Evolutionary conservation across 73 alveolate genomes (phyloP).

Genomic region (Paramecium biaurelia): DNA sequence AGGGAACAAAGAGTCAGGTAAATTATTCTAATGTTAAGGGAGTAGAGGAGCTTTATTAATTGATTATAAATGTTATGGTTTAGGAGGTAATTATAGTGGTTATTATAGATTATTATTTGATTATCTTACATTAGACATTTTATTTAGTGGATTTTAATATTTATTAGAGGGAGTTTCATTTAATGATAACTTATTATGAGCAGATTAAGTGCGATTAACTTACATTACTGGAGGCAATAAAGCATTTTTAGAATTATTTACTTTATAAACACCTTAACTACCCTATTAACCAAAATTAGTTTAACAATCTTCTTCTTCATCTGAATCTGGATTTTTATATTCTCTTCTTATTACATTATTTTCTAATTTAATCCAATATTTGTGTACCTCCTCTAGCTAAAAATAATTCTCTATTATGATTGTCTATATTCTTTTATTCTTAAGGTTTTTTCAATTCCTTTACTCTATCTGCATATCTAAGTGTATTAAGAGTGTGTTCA

Average conservation of each 20-base stretch:
- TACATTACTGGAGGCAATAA: neutral
- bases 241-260: neutral
- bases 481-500: constrained; percentile 99
- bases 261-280: neutral
- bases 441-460: constrained; percentile 94
- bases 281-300: neutral
- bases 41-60: neutral
- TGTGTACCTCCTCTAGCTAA: neutral
- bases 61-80: neutral
- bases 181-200: neutral
- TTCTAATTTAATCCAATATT: neutral
- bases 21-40: neutral
- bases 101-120: neutral
- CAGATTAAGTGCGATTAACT: neutral
- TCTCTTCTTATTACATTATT: neutral
- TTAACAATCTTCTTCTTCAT: neutral
- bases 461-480: constrained; percentile 99
- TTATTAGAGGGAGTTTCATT: neutral
- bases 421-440: neutral
- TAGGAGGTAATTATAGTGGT: neutral
- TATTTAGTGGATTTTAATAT: neutral
- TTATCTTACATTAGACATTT: neutral
- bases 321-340: constrained; percentile 29
- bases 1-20: neutral
- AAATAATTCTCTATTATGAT: neutral